Evolutionary conservation across 495 filamentous ascomycete species (phyloP).

Genomic region (Schizothecium vesticola): DNA sequence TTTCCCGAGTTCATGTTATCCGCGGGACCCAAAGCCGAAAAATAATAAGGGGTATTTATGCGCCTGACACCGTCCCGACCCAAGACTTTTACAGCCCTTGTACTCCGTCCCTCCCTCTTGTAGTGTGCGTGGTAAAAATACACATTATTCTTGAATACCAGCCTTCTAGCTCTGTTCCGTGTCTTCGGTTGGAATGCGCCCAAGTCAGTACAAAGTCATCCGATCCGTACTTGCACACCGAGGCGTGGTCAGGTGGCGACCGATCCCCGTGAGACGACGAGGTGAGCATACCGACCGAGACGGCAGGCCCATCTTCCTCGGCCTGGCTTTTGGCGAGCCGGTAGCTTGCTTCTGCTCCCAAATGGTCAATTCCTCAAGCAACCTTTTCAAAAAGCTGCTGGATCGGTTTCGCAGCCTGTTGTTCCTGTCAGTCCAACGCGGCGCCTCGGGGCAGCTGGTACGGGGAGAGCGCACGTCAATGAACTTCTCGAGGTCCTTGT

Average conservation of each 20-base stretch:
- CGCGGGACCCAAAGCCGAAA: not conserved
- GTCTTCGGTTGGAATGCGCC: not conserved
- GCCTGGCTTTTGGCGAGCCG: not conserved
- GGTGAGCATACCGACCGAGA: not conserved
- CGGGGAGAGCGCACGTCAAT: constrained; percentile 55
- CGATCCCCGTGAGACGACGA: not conserved
- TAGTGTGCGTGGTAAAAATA: not conserved
- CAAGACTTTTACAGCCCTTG: not conserved
- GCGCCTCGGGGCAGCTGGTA: too few species aligned
- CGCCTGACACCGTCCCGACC: not conserved
- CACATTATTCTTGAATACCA: not conserved
- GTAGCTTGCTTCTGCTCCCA: not conserved
- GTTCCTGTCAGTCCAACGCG: not conserved
- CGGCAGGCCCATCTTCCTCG: not conserved
- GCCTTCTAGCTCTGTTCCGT: not conserved
- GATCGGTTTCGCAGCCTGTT: constrained; percentile 76
- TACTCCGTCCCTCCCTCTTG: not conserved
- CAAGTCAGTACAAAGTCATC: not conserved
- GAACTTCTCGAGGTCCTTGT: constrained; percentile 85
- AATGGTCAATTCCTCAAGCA: constrained; percentile 28
- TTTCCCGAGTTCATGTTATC: not conserved
- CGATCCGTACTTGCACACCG: not conserved
- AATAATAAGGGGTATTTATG: not conserved
- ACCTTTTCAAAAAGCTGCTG: constrained; percentile 78
- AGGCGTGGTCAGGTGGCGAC: not conserved